Conservation (phyloP, 176 grass and related monocot genomes). For the Oryza longistaminata region DNA sequence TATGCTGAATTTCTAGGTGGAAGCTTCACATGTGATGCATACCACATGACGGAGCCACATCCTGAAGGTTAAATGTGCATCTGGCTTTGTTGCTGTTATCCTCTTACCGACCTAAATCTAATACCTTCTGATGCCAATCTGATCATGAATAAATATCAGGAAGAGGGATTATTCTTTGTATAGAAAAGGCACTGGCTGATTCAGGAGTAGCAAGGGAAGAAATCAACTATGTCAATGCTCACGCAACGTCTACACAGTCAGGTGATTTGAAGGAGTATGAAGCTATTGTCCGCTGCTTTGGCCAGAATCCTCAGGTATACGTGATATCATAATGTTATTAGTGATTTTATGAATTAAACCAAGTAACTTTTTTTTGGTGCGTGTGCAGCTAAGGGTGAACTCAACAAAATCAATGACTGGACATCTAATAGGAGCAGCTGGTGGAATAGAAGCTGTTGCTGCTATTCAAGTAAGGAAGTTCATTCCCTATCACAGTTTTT, state of each 20-base stretch:
- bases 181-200: constrained; percentile 87
- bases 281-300: constrained; percentile 84
- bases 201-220: constrained; percentile 86
- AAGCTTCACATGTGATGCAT: constrained; percentile 98
- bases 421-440: constrained; percentile 91
- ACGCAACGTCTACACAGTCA: constrained; percentile 91
- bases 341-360: constrained; percentile 14
- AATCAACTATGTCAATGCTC: constrained; percentile 97
- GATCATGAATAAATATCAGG: constrained; percentile 57
- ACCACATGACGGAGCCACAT: constrained; percentile 99
- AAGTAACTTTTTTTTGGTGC: not conserved
- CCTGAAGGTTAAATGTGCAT: constrained; percentile 74
- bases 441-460: constrained; percentile 97
- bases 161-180: constrained; percentile 85
- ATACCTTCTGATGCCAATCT: constrained; percentile 17
- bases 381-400: constrained; percentile 78
- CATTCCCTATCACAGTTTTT: not conserved
- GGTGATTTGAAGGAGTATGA: constrained; percentile 97
- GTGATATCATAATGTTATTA: constrained; percentile 21
- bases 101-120: constrained; percentile 24
- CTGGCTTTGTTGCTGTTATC: not conserved
- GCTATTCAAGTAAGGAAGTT: constrained; percentile 68
- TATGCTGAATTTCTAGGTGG: constrained; percentile 98
- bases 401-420: constrained; percentile 99
- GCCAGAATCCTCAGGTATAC: constrained; percentile 79